Evolutionary conservation across 305 asterid species (phyloP).

Genomic region (Fraxinus velutina): DNA sequence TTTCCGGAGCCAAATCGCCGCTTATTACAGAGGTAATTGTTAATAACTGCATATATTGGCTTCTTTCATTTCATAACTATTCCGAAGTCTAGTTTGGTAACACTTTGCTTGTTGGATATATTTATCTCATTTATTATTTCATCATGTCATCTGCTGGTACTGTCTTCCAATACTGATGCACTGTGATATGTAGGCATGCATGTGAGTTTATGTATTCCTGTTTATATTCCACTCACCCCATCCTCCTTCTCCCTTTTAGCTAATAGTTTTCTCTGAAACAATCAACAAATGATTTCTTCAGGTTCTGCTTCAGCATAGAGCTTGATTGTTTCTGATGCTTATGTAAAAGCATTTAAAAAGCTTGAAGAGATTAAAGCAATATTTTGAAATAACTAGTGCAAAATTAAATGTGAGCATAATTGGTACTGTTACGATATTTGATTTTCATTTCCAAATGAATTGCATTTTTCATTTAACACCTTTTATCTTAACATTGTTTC

Average conservation of each 20-base stretch:
- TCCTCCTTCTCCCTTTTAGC: background rate
- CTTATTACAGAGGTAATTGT: slow-evolving; percentile 72
- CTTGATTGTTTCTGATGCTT: background rate
- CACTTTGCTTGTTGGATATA: slow-evolving; percentile 5
- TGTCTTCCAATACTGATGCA: background rate
- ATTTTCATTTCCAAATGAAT: background rate
- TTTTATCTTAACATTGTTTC: background rate
- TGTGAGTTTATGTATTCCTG: background rate
- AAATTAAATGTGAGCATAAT: background rate
- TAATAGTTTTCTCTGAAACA: background rate
- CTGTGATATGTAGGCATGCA: background rate
- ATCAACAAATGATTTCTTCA: background rate
- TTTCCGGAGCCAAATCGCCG: slow-evolving; percentile 99
- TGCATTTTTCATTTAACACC: background rate
- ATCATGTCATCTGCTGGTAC: background rate
- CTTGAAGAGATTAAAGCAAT: background rate
- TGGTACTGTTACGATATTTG: too few relatives aligned
- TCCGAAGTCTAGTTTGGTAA: background rate
- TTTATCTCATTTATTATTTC: background rate
- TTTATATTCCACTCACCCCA: background rate
- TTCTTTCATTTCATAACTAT: background rate
- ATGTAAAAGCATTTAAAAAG: background rate
- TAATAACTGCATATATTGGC: background rate
- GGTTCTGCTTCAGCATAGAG: background rate
- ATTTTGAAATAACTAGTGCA: background rate